Conservation (phyloP, 176 grass and related monocot genomes). For the Juncus effusus region DNA sequence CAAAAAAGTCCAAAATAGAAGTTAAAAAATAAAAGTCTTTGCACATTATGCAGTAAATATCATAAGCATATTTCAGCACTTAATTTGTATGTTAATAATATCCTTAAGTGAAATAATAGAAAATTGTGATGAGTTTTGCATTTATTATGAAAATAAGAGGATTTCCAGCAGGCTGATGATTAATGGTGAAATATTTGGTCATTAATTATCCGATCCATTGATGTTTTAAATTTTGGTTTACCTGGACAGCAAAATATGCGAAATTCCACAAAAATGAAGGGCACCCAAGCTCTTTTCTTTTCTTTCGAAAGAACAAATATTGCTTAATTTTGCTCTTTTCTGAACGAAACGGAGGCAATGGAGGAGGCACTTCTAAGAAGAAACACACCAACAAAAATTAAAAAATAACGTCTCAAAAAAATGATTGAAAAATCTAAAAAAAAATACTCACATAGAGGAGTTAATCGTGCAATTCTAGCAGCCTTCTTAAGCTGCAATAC, state of each 20-base stretch:
- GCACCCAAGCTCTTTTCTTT: conserved; percentile 68
- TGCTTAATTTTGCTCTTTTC: conserved; percentile 56
- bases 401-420: background rate
- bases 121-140: background rate
- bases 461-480: conserved; percentile 45
- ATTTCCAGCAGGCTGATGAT: background rate
- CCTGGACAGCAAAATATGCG: conserved; percentile 67
- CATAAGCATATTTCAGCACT: too few relatives aligned
- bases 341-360: conserved; percentile 47
- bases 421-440: background rate
- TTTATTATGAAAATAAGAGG: background rate
- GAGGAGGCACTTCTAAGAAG: conserved; percentile 76
- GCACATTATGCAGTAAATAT: background rate
- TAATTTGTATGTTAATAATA: too few relatives aligned
- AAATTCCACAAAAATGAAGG: conserved; percentile 92
- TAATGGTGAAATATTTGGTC: background rate
- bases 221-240: conserved; percentile 35
- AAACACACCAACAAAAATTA: conserved; percentile 41
- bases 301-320: conserved; percentile 54
- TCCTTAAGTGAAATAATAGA: background rate
- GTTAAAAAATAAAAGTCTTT: background rate
- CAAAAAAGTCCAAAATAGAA: conserved; percentile 26
- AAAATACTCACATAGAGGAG: conserved; percentile 47
- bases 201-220: background rate
- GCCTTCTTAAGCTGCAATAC: conserved; percentile 63